Evolutionary conservation across 2,329 filamentous ascomycete genomes (phyloP), one percentile per base, ranked within the genome.

Genomic region (Thelonectria rubi): DNA sequence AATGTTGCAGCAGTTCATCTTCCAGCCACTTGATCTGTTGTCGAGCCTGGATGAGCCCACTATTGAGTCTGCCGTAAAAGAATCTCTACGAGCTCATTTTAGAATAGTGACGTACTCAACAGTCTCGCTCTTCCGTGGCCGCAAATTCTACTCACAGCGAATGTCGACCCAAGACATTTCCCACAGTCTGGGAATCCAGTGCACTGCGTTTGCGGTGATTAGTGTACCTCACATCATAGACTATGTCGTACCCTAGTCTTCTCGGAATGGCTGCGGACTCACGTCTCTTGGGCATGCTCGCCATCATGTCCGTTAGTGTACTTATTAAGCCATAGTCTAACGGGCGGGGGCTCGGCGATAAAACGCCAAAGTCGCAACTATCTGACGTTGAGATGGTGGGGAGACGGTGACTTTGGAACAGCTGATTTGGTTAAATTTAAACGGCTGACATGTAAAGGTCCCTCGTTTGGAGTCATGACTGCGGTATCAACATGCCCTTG

Each of bases 1-100:
- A 39, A 3, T 40, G 43, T 30, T 47, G 43, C 5, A 18, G 12
- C 9, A 55, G 26, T 15, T 55, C 18, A 39, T 48, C 20, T 42
- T 55, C 53, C 7, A 55, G 32, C 53, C 53, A 55, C 37, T 40
- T 39, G 5, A 55, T 20, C 17, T 43, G 26, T 30, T 26, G 17
- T 37, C 14, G 39, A 9, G 32, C 15, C 14, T 55, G 32, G 11
- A 3, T 37, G 2, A 48, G 34, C 3, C 1, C 26, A n/a, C 53
- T 55, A n/a, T 7, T 1, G n/a, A 24, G 12, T 53, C 14, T 17
- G 20, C 12, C 12, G 17, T 5, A 20, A 34, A 34, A 3, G 11
- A 8, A 14, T 11, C 11, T 11, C 14, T 11, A 24, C 21, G 7
- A 24, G 21, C 21, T 24, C 21, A 7, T 24, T 24, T 24, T 2